These are phyloP conservation scores for Geum urbanum DNA, from an alignment of 306 rosid species.

Conservation along the genomic window DNA sequence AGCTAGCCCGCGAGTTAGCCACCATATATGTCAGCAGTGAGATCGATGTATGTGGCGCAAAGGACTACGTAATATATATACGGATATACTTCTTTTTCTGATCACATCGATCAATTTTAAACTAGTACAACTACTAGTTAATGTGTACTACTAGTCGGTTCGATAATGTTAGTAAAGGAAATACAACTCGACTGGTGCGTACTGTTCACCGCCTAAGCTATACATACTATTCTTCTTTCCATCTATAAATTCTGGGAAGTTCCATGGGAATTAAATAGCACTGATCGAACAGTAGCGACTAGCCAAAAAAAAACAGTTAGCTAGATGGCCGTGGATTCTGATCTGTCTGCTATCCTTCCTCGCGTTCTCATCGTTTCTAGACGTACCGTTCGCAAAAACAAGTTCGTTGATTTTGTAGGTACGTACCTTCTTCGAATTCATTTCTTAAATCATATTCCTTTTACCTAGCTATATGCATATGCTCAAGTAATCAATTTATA, in stretches of 20 bases:
- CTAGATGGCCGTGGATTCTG: slow-evolving; percentile 43
- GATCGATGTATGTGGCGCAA: slow-evolving; percentile 24
- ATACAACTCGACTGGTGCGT: no score
- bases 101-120: no score
- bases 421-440: neutral
- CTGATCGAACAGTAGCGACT: neutral
- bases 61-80: neutral
- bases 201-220: no score
- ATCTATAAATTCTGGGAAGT: neutral
- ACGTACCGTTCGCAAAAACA: slow-evolving; percentile 88
- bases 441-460: no score
- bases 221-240: no score
- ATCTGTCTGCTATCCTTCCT: slow-evolving; percentile 77
- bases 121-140: no score
- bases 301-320: neutral
- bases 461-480: no score
- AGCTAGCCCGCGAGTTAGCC: neutral
- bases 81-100: no score
- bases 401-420: slow-evolving; percentile 96
- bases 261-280: no score
- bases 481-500: neutral
- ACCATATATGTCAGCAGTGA: no score
- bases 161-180: no score
- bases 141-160: no score
- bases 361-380: slow-evolving; percentile 94